Evolutionary conservation across 2,329 filamentous ascomycete species (phyloP).

Genomic region (Ascomycota sp.): DNA sequence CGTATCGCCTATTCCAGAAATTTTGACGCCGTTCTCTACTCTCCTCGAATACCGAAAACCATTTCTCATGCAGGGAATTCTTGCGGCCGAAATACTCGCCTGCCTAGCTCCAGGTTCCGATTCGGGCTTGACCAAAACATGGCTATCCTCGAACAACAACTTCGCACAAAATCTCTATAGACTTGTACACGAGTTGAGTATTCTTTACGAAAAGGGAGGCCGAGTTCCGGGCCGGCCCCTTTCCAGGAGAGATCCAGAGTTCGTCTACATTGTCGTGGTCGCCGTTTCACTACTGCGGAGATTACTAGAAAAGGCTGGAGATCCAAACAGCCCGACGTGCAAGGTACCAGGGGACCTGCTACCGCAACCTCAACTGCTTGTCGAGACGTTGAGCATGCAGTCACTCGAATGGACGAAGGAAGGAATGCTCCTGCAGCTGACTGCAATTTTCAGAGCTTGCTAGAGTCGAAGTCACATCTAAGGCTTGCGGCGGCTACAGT

Average conservation of each 20-base stretch:
- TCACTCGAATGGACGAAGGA: conserved; percentile 42
- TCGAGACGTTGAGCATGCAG: conserved; percentile 46
- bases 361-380: conserved; percentile 44
- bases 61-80: conserved; percentile 74
- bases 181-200: conserved; percentile 52
- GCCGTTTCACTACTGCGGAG: conserved; percentile 47
- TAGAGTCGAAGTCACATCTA: background rate
- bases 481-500: background rate
- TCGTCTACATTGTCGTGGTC: conserved; percentile 44
- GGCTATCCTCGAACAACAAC: conserved; percentile 68
- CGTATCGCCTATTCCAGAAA: conserved; percentile 65
- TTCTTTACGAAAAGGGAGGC: conserved; percentile 27
- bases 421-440: conserved; percentile 46
- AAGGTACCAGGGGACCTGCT: conserved; percentile 40
- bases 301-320: conserved; percentile 46
- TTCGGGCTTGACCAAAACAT: conserved; percentile 49
- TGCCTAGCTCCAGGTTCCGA: conserved; percentile 55
- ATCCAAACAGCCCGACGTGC: conserved; percentile 26
- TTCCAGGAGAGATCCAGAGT: conserved; percentile 24
- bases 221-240: conserved; percentile 13
- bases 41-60: conserved; percentile 72
- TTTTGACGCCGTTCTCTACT: conserved; percentile 37
- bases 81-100: conserved; percentile 75
- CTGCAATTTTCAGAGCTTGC: conserved; percentile 26
- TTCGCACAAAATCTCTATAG: conserved; percentile 65